Conservation (phyloP, 1,139 yeast species). For the Protomyces arabidopsidicola region DNA sequence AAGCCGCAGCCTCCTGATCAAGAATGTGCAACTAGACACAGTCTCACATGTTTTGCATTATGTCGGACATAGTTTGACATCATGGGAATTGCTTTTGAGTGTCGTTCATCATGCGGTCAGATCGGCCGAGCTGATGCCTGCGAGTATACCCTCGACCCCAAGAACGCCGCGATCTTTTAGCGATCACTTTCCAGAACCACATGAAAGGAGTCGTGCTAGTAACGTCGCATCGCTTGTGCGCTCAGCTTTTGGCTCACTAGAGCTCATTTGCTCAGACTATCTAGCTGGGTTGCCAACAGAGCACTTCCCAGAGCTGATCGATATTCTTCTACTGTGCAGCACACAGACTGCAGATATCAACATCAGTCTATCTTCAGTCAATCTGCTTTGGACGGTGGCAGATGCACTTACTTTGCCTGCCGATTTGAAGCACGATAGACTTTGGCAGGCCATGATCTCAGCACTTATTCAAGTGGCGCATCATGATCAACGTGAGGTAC, state of each 20-base stretch:
- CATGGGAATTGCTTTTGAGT: conserved; percentile 11
- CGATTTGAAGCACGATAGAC: conserved; percentile 5
- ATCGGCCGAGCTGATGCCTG: not conserved
- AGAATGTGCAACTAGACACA: conserved; percentile 5
- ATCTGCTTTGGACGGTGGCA: conserved; percentile 23
- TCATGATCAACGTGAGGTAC: conserved; percentile 21
- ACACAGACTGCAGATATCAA: conserved; percentile 23
- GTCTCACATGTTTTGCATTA: conserved; percentile 1
- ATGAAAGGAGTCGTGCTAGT: not conserved
- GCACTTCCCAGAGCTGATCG: conserved; percentile 12
- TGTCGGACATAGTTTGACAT: conserved; percentile 8
- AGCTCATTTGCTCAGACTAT: conserved; percentile 26
- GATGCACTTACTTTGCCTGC: conserved; percentile 4
- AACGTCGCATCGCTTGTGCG: conserved; percentile 9
- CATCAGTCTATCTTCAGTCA: conserved; percentile 24
- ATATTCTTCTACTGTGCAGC: conserved; percentile 11
- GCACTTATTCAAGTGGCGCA: conserved; percentile 14
- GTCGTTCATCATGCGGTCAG: not conserved
- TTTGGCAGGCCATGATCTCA: conserved; percentile 23
- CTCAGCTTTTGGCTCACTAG: conserved; percentile 23
- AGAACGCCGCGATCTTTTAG: not conserved
- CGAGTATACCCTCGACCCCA: not conserved
- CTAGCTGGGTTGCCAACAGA: not conserved
- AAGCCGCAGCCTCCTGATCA: not conserved
- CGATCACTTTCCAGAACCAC: not conserved